Base-by-base conservation (phyloP, 805 yeast species). In the Pichia membranifaciens region DNA sequence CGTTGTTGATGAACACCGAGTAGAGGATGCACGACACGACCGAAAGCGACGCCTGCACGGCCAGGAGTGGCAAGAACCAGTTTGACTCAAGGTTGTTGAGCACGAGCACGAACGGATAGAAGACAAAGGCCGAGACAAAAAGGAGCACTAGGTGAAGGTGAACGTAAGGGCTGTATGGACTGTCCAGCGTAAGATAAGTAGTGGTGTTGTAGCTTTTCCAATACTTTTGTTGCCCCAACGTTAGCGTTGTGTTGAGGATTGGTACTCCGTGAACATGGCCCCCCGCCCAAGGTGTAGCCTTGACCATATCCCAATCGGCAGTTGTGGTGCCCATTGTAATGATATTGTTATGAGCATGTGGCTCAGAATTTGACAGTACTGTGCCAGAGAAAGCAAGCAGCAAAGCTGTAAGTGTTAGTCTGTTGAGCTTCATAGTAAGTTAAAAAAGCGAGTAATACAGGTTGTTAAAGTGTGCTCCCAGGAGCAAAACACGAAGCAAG, bases 121-220 rank as follows among this genome's bases (percentile, higher is more conserved):
- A 41, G 21, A 83, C 55, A 13, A 79, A 61, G 50, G 78, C 72
- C 1, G 82, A 64, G 0, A 69, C 10, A 2, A 71, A 43, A 13
- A 77, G 60, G 3, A 78, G 61, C 2, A 61, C 54, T 8, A 80
- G 66, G 58, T 89, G 96, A 36, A 70, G 55, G 52, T 71, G 70
- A 23, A 89, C 66, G 1, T 81, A 73, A 13, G 70, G 49, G 48
- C 78, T 74, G 53, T 73, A 73, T 3, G 79, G 73, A 2, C 74
- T 56, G 0, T 72, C 74, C 12, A 76, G 59, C 7, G 77, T 80
- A 66, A 87, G 80, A 62, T 74, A 89, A 3, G 87, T 81, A 1
- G 91, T 83, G 13, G 95, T 79, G 58, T 85, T 80, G 65, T 89
- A 90, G 22, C 65, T 61, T 42, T 79, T 81, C 97, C 97, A 90